These are phyloP conservation scores for Epichloe sylvatica DNA, from an alignment of 2,329 filamentous ascomycete species.

Conservation along the genomic window DNA sequence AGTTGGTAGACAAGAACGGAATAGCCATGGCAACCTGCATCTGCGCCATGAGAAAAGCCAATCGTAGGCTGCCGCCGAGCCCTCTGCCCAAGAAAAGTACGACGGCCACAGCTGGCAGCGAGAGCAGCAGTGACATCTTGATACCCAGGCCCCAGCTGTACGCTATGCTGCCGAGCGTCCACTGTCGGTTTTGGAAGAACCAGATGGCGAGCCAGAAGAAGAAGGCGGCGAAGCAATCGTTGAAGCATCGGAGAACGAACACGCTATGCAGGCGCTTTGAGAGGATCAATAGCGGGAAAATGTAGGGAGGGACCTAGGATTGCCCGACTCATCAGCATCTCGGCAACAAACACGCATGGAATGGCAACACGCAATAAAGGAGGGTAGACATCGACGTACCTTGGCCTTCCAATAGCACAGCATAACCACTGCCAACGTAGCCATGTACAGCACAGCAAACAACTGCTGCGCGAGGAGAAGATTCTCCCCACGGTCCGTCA, in stretches of 20 bases:
- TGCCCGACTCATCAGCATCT: neutral
- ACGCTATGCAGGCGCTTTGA: slow-evolving; percentile 92
- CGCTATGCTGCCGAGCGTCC: slow-evolving; percentile 56
- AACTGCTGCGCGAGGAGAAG: slow-evolving; percentile 71
- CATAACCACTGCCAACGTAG: slow-evolving; percentile 63
- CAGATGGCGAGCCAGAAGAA: slow-evolving; percentile 75
- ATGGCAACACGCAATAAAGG: too few relatives aligned
- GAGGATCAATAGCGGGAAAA: slow-evolving; percentile 71
- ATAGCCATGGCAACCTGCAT: slow-evolving; percentile 54
- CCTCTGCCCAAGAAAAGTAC: slow-evolving; percentile 64
- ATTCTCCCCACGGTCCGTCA: slow-evolving; percentile 64
- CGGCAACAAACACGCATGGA: neutral
- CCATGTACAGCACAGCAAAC: slow-evolving; percentile 69
- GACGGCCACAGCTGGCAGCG: slow-evolving; percentile 65
- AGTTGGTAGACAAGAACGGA: slow-evolving; percentile 56
- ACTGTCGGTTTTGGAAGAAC: slow-evolving; percentile 58
- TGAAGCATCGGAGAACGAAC: slow-evolving; percentile 85
- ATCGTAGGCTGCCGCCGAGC: slow-evolving; percentile 47
- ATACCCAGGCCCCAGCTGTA: slow-evolving; percentile 75
- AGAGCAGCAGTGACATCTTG: slow-evolving; percentile 85
- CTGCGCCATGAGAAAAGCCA: slow-evolving; percentile 59
- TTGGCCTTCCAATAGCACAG: slow-evolving; percentile 64
- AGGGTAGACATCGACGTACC: slow-evolving; percentile 25
- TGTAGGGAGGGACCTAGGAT: slow-evolving; percentile 61
- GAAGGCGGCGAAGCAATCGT: slow-evolving; percentile 79